These are phyloP conservation scores for Fusarium compactum DNA, from an alignment of 2,329 filamentous ascomycete species.

Conservation along the genomic window DNA sequence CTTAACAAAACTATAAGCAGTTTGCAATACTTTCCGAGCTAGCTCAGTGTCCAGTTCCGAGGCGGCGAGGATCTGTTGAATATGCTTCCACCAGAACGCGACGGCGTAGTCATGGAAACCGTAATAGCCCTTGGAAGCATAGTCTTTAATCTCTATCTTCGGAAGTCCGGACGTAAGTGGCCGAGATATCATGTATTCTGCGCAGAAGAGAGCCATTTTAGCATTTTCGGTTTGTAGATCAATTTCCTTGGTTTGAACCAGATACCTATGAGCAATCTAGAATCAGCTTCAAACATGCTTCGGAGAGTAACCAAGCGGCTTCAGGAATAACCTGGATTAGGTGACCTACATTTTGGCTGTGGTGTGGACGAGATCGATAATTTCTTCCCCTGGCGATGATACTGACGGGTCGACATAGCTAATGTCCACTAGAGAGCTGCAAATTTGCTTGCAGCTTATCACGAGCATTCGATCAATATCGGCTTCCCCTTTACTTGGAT, in stretches of 20 bases:
- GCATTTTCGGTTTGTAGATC: neutral
- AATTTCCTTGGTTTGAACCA: neutral
- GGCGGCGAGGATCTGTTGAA: neutral
- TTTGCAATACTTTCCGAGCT: accelerated
- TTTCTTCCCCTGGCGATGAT: neutral
- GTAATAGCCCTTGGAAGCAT: neutral
- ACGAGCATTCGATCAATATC: neutral
- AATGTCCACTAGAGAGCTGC: neutral
- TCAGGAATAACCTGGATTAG: too few species aligned
- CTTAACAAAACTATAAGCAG: accelerated
- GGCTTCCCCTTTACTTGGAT: neutral
- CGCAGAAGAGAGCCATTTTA: neutral
- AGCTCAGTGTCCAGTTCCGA: neutral
- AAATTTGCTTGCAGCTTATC: neutral
- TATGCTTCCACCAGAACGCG: neutral
- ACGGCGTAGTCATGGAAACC: neutral
- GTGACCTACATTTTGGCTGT: neutral
- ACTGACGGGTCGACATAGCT: neutral
- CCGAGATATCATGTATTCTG: neutral
- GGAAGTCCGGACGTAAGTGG: neutral
- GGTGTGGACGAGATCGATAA: neutral
- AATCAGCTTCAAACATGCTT: neutral
- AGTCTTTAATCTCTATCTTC: accelerated
- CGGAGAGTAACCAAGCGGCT: accelerated
- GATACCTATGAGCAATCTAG: accelerated